These are phyloP conservation scores for Starmera quercuum DNA, from an alignment of 805 yeast species.

Conservation along the genomic window DNA sequence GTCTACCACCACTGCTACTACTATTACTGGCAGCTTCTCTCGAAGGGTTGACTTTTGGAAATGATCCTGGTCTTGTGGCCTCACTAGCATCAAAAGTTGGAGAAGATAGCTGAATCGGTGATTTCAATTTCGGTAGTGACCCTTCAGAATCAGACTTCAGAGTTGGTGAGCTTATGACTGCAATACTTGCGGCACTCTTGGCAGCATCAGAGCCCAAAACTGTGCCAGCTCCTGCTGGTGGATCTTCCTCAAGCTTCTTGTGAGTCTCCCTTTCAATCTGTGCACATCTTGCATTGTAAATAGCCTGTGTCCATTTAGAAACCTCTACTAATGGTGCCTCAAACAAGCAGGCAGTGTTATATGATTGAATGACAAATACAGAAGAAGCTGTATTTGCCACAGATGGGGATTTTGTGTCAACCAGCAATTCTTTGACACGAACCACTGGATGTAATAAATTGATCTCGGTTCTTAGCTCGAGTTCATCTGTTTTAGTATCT, in stretches of 20 bases:
- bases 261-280: slow-evolving; percentile 37
- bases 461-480: slow-evolving; percentile 47
- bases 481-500: slow-evolving; percentile 26
- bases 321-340: slow-evolving; percentile 47
- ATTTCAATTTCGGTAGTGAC: not conserved
- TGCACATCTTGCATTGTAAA: slow-evolving; percentile 40
- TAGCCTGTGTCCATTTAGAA: slow-evolving; percentile 47
- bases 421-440: slow-evolving; percentile 51
- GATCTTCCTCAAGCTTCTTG: slow-evolving; percentile 17
- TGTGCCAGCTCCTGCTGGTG: slow-evolving; percentile 24
- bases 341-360: slow-evolving; percentile 45
- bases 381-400: slow-evolving; percentile 32
- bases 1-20: slow-evolving; percentile 1
- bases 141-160: slow-evolving; percentile 1
- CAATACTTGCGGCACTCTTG: slow-evolving; percentile 27
- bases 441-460: slow-evolving; percentile 44
- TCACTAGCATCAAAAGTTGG: not conserved
- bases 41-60: not conserved
- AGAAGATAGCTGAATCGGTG: slow-evolving; percentile 1
- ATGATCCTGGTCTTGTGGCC: not conserved
- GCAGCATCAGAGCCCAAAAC: slow-evolving; percentile 27
- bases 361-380: slow-evolving; percentile 49
- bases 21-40: slow-evolving; percentile 7
- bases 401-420: slow-evolving; percentile 18
- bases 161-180: slow-evolving; percentile 12